Evolutionary conservation across 495 filamentous ascomycete species (phyloP).

Genomic region (Xylaria castorea): DNA sequence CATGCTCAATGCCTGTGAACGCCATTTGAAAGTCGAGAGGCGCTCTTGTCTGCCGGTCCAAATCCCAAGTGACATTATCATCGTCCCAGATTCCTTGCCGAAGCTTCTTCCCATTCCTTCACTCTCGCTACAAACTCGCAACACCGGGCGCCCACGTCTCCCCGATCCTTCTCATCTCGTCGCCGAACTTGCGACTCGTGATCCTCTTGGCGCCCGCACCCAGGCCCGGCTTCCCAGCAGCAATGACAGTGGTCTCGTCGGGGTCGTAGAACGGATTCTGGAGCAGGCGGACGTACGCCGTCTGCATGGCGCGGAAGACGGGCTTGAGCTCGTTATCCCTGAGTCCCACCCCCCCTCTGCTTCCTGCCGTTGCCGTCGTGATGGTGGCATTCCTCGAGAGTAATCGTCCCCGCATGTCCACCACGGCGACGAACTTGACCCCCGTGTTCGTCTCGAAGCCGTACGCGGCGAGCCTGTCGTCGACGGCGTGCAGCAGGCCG

Average conservation of each 20-base stretch:
- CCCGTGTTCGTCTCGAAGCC: constrained; percentile 98
- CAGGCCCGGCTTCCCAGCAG: constrained; percentile 43
- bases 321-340: constrained; percentile 80
- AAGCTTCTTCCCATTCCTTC: not conserved
- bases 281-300: constrained; percentile 84
- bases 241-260: constrained; percentile 67
- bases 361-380: constrained; percentile 32
- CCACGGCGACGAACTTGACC: constrained; percentile 83
- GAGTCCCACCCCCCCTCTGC: constrained; percentile 34
- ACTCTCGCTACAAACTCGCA: constrained; percentile 41
- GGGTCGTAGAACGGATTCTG: constrained; percentile 96
- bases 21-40: not conserved
- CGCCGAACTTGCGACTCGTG: constrained; percentile 77
- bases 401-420: constrained; percentile 77
- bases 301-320: constrained; percentile 88
- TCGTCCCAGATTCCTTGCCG: not conserved
- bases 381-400: constrained; percentile 27
- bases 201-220: constrained; percentile 69
- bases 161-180: constrained; percentile 84
- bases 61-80: not conserved
- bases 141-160: constrained; percentile 70
- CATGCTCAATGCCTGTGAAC: constrained; percentile 32
- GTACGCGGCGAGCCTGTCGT: constrained; percentile 90
- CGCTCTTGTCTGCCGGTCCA: not conserved
- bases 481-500: constrained; percentile 88